Evolutionary conservation across 2,329 filamentous ascomycete species (phyloP), one percentile per base, ranked within the genome.

Genomic region (Aspergillus melleus): DNA sequence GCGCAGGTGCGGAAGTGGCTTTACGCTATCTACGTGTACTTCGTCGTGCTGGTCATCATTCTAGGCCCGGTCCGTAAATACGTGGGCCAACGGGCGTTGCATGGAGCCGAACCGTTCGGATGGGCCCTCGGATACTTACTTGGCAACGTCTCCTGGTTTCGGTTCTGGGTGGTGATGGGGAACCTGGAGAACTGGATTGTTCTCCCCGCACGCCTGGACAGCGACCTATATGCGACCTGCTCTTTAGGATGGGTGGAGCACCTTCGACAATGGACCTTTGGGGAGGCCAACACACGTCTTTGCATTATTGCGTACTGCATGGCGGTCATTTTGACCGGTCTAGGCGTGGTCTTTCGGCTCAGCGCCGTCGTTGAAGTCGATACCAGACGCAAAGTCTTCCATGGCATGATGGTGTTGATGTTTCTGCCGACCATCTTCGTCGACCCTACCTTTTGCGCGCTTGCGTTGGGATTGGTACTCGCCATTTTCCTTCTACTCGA

Each of bases 361-460:
- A 90, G 89, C 46, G 81, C 87, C 3, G 81, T 91, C 53, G 93
- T 90, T 66, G 93, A 97, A 76, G 94, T 99, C 51, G 95, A 99
- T 77, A 99, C 95, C 1, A 86, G 95, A 53, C 88, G 95, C 54
- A 99, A 99, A 76, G 91, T 98, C 24, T 99, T 99, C 74, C 95
- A 99, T 75, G 96, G 96, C 67, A 96, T 94, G 84, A 98, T 98
- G 90, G 94, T 98, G 8, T 87, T 88, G 58, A 97, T 99, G 91
- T 88, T 99, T 58, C 83, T 98, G 2, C 93, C 95, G 0, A 87
- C 91, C 1, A 90, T 89, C 2, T 97, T 88, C 72, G 79, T 98
- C 64, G 95, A 99, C 74, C 94, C 95, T 0, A 83, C 88, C 46
- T 98, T 91, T 74, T 88, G 88, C 53, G 86, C 90, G 1, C 81